Evolutionary conservation across 2,329 filamentous ascomycete species (phyloP), one percentile per base, ranked within the genome.

Genomic region (Onygenales sp.): DNA sequence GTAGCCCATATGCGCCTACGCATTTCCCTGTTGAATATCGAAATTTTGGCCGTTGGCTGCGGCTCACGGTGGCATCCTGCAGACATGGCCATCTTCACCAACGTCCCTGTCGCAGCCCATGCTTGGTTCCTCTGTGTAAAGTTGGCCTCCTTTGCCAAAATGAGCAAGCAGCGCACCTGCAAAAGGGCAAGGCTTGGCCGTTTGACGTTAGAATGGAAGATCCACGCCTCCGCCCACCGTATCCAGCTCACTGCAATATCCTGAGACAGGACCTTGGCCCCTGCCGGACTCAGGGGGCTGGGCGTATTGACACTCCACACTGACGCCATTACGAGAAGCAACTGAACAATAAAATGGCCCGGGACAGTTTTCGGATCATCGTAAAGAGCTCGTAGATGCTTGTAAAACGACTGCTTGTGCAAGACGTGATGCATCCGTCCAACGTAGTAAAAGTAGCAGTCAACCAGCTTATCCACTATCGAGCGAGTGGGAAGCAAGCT

Each of bases 181-280:
- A 80, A 73, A 54, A 75, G 70, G 2, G 63, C 65, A 1, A 79
- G 66, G 2, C 75, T 76, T 3, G 78, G 71, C 13, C 78, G 75
- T 61, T 81, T 82, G 43, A 77, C 72, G 45, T 73, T 82, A 0
- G 90, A 87, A 64, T 92, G 86, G 63, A 94, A 88, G 42, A 97
- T 76, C 56, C 96, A 86, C 2, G 84, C 83, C 66, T 96, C 92
- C 2, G 90, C 89, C 84, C 97, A 94, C 48, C 85, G 81, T 55
- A 97, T 88, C 66, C 91, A 96, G 61, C 88, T 85, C 27, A 69
- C 52, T 1, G 66, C 68, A 2, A 66, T 50, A 63, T 65, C 45
- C 59, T 61, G 41, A 17, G 54, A 57, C 2, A 51, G 31, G 17
- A 51, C 36, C 55, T 36, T 54, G 42, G 45, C 27, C n/a, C 46